Percentiles rank a stretch among this genome's conserved stretches.
Evolutionary conservation across 1,284 basidiomycete genomes (phyloP).

Genomic region (Polyporus tsugae): DNA sequence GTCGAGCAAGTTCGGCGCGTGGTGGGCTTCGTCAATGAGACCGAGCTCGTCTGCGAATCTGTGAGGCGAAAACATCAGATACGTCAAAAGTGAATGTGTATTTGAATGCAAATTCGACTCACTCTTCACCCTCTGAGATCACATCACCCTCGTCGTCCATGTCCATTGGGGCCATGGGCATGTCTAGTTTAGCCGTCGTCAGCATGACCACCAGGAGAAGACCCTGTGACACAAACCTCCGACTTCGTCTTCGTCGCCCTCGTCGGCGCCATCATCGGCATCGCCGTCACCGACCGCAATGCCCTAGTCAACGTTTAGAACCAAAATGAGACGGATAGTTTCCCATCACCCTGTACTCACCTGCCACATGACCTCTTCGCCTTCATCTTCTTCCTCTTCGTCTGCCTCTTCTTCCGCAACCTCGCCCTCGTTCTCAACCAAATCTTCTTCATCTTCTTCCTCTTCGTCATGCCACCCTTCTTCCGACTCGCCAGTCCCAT

Average conservation of each 20-base stretch:
- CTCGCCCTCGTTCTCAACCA: conserved; percentile 62
- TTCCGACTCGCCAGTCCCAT: conserved; percentile 68
- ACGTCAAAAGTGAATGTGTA: conserved; percentile 2
- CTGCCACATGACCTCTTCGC: conserved; percentile 76
- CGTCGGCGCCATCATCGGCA: conserved; percentile 52
- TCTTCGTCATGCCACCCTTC: conserved; percentile 72
- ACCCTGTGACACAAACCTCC: conserved; percentile 42
- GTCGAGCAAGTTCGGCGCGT: conserved; percentile 58
- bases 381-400: conserved; percentile 55
- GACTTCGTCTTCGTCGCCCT: conserved; percentile 51
- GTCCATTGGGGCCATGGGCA: conserved; percentile 45
- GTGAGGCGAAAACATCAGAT: conserved; percentile 20
- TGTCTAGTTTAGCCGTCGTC: conserved; percentile 21
- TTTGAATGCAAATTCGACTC: conserved; percentile 38
- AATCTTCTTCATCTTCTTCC: conserved; percentile 70
- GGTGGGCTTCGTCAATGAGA: conserved; percentile 47
- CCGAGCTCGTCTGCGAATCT: conserved; percentile 62
- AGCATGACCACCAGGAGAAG: neutral
- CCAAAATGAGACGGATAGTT: neutral
- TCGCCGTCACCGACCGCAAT: conserved; percentile 52
- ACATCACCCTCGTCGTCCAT: conserved; percentile 65
- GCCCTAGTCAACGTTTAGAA: conserved; percentile 54
- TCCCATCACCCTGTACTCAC: conserved; percentile 48
- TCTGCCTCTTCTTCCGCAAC: conserved; percentile 56
- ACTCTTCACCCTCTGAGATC: conserved; percentile 79